Evolutionary conservation across 176 grass and related monocot genomes (phyloP).

Genomic region (Triticum turgidum): DNA sequence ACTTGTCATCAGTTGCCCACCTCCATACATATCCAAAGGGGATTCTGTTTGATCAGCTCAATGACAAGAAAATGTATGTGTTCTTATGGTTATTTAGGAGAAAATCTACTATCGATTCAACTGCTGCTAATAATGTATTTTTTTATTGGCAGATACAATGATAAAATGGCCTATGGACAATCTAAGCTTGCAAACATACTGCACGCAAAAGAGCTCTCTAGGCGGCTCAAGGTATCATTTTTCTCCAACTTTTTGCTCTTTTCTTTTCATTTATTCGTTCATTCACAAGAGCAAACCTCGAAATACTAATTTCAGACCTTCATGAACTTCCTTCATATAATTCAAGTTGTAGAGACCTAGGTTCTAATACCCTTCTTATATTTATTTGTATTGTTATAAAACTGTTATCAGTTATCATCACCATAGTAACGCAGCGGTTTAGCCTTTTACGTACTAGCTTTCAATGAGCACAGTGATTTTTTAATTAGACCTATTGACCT

Average conservation of each 20-base stretch:
- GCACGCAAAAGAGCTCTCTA: constrained; percentile 81
- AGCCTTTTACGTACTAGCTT: background rate
- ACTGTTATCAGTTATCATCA: background rate
- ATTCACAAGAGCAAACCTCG: background rate
- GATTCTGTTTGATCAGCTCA: constrained; percentile 74
- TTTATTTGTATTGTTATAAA: background rate
- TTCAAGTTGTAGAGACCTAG: background rate
- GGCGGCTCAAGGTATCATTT: constrained; percentile 62
- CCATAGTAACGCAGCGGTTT: background rate
- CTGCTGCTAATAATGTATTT: constrained; percentile 33
- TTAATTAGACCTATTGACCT: background rate
- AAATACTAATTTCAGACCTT: background rate
- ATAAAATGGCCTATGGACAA: constrained; percentile 91
- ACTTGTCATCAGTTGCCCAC: constrained; percentile 89
- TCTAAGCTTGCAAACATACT: constrained; percentile 96
- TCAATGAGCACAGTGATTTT: background rate
- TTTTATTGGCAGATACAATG: constrained; percentile 64
- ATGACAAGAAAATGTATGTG: constrained; percentile 62
- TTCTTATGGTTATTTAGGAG: background rate
- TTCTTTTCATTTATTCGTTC: background rate
- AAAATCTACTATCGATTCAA: background rate
- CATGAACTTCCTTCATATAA: background rate
- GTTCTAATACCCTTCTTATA: background rate
- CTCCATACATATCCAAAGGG: constrained; percentile 67
- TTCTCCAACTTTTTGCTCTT: background rate